Base-by-base conservation (phyloP, 164 flowering plant genomes). In the Santalum album region DNA sequence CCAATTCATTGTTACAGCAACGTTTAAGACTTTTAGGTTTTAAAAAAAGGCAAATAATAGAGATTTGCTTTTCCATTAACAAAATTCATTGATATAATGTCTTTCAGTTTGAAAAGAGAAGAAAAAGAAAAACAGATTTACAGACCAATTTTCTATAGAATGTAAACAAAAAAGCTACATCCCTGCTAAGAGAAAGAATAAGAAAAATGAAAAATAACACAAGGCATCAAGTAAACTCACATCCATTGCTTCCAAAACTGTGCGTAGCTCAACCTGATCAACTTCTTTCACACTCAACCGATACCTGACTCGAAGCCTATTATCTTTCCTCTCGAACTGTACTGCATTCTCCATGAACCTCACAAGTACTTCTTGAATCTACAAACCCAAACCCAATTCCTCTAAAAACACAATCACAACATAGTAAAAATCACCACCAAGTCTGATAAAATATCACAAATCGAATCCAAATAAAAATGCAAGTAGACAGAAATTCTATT, bases 211-310 rank as follows among this genome's bases (percentile, higher is more conserved):
- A 48, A 49, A 34, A 21, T 26, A 49, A 45, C 12, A 25, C 18
- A 40, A 43, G 9, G 45, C 22, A 38, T 18, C n/a, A 17, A 42
- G 25, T 18, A 46, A 50, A 64, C 81, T 75, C 59, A 91, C 95
- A 57, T 84, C 87, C 87, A 92, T 81, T 49, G 99, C 94, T 61
- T 69, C 81, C 66, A 92, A 61, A 60, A 83, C 78, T 16, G 79
- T 67, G 2, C 15, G 67, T 25, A 92, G 79, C 62, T 80, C 79
- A 40, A 88, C 66, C 18, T 60, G 71, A 15, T 65, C 72, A 27
- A 42, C 59, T 25, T 59, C 81, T 48, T 58, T 64, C 25, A 61
- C 53, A 27, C 54, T 65, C 38, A 67, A 27, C 32, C 51, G 60
- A 60, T 61, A 69, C 59, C 55, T 72, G 22, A 94, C 78, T 36